Evolutionary conservation across 176 grass and related monocot genomes (phyloP).

Genomic region (Carex parvula): DNA sequence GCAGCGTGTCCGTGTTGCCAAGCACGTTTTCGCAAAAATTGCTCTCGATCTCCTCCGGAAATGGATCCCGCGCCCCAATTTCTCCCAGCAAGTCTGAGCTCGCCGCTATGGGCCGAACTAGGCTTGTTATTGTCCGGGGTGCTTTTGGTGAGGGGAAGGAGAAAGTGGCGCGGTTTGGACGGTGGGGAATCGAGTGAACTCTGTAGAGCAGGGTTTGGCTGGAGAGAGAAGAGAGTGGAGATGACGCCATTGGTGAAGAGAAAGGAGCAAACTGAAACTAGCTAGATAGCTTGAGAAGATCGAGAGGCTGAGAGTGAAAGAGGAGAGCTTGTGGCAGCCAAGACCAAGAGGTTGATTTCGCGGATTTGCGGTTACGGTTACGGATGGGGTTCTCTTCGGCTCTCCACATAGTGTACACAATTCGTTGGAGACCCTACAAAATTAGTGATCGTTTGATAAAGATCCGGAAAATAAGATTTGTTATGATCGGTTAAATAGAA

Average conservation of each 20-base stretch:
- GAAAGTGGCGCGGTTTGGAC: background rate
- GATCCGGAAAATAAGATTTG: background rate
- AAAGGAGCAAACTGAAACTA: background rate
- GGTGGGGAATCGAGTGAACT: background rate
- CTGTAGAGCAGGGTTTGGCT: background rate
- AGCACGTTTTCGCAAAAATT: conserved; percentile 72
- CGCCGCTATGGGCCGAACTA: conserved; percentile 25
- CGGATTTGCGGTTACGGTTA: background rate
- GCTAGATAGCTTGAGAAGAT: background rate
- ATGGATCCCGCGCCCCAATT: conserved; percentile 62
- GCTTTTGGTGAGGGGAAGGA: background rate
- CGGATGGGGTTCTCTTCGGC: background rate
- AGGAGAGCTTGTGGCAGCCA: background rate
- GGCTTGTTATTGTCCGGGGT: background rate
- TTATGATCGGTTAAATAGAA: no score
- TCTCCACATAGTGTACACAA: background rate
- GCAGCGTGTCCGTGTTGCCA: conserved; percentile 67
- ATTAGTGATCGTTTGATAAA: background rate
- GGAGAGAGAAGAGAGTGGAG: conserved; percentile 8
- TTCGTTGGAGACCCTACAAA: background rate
- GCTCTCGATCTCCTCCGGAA: conserved; percentile 79
- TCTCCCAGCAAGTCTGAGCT: conserved; percentile 61
- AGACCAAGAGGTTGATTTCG: background rate
- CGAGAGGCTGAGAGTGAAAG: background rate
- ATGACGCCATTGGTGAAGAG: conserved; percentile 17